These are phyloP conservation scores for Candida frijolesensis DNA, from an alignment of 1,139 yeast species.

Conservation along the genomic window DNA sequence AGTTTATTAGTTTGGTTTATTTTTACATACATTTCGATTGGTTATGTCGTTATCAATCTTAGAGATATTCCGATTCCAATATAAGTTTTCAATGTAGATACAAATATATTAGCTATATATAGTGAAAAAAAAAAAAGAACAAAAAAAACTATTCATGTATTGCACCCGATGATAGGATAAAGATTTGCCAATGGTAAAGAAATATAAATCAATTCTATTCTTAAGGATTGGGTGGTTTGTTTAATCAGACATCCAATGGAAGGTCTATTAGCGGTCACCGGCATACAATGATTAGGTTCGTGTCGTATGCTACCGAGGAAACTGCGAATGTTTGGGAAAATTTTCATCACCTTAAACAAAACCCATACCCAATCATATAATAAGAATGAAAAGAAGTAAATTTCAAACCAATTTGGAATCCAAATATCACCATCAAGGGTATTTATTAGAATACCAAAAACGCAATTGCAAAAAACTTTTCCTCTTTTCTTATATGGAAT, in stretches of 20 bases:
- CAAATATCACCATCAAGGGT: background rate
- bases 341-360: conserved; percentile 65
- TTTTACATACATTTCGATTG: too few relatives aligned
- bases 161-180: too few relatives aligned
- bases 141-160: too few relatives aligned
- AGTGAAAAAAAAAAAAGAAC: background rate
- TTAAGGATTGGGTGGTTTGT: conserved; percentile 4
- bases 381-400: background rate
- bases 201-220: background rate
- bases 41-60: too few relatives aligned
- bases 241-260: conserved; percentile 68
- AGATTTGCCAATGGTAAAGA: background rate
- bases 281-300: conserved; percentile 77
- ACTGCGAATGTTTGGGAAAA: conserved; percentile 83
- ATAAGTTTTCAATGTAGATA: background rate
- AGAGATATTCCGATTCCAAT: too few relatives aligned
- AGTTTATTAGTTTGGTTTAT: background rate
- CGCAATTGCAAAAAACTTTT: too few relatives aligned
- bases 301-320: conserved; percentile 86
- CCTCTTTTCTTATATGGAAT: too few relatives aligned
- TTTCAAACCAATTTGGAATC: background rate
- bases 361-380: conserved; percentile 1
- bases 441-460: too few relatives aligned
- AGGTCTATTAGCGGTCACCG: conserved; percentile 78
- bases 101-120: background rate